These are phyloP conservation scores for Oldenlandia corymbosa DNA, from an alignment of 257 asterid species.

Conservation along the genomic window DNA sequence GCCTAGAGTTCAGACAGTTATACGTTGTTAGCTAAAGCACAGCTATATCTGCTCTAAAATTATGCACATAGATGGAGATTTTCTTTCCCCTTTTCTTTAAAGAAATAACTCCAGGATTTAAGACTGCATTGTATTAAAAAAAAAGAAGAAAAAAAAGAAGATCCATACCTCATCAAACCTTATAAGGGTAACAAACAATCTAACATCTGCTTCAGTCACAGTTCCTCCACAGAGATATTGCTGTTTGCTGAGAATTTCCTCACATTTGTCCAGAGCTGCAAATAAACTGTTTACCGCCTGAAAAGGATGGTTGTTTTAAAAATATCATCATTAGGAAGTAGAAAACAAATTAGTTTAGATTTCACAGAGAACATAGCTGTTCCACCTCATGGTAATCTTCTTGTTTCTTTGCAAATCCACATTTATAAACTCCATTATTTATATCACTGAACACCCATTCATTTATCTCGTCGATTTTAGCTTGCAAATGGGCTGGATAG, in stretches of 20 bases:
- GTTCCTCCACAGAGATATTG: slow-evolving; percentile 65
- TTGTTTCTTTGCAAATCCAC: slow-evolving; percentile 90
- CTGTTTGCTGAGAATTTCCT: slow-evolving; percentile 69
- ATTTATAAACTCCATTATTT: slow-evolving; percentile 79
- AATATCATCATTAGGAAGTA: background rate
- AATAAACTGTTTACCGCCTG: slow-evolving; percentile 71
- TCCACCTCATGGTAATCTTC: slow-evolving; percentile 77
- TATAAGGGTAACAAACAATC: slow-evolving; percentile 83
- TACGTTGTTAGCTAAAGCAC: background rate
- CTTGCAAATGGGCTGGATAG: slow-evolving; percentile 71
- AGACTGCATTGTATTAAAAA: too few relatives aligned
- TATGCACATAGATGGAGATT: background rate
- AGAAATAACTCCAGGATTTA: background rate
- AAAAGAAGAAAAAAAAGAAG: too few relatives aligned
- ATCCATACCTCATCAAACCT: slow-evolving; percentile 85
- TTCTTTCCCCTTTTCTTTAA: background rate
- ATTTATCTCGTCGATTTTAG: slow-evolving; percentile 57
- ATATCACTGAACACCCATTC: slow-evolving; percentile 69
- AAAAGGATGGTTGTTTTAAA: slow-evolving; percentile 1
- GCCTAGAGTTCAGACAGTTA: slow-evolving; percentile 35
- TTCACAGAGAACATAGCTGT: background rate
- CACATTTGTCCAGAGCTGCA: slow-evolving; percentile 80
- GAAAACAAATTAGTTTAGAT: too few relatives aligned
- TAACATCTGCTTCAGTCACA: slow-evolving; percentile 87
- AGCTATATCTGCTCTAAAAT: too few relatives aligned